Percentiles rank a stretch among this genome's conserved stretches.
These are phyloP conservation scores for Intubia oerlemansii DNA, from an alignment of 2,329 filamentous ascomycete genomes.

Conservation along the genomic window DNA sequence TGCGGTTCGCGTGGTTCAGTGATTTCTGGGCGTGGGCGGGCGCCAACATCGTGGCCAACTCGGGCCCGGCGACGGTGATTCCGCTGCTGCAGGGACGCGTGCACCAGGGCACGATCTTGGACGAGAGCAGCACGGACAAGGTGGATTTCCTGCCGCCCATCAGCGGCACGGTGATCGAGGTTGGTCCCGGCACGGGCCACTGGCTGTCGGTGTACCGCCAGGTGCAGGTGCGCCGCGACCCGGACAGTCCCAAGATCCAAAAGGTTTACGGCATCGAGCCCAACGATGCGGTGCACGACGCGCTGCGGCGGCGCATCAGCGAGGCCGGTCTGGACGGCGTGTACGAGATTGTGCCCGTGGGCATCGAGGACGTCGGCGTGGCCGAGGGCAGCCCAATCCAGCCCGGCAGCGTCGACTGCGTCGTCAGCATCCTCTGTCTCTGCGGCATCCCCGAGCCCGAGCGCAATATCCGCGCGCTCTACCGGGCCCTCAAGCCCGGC, in stretches of 20 bases:
- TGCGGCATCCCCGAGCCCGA: slow-evolving; percentile 42
- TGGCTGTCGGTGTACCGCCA: slow-evolving; percentile 23
- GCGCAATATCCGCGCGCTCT: slow-evolving; percentile 31
- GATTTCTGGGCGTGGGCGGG: slow-evolving; percentile 36
- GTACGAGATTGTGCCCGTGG: slow-evolving; percentile 41
- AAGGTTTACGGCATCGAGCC: slow-evolving; percentile 44
- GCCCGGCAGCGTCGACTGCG: slow-evolving; percentile 31
- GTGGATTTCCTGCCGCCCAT: slow-evolving; percentile 18
- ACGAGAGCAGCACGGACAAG: slow-evolving; percentile 3
- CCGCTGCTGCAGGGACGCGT: slow-evolving; percentile 32
- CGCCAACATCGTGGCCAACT: slow-evolving; percentile 24
- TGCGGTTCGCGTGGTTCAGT: slow-evolving; percentile 34
- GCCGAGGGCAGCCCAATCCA: slow-evolving; percentile 19
- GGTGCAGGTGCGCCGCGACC: background rate
- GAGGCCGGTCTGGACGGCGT: slow-evolving; percentile 30
- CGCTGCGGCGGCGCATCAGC: slow-evolving; percentile 23
- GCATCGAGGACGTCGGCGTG: slow-evolving; percentile 32
- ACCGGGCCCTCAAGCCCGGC: slow-evolving; percentile 35
- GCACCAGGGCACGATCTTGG: slow-evolving; percentile 16
- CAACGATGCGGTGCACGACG: slow-evolving; percentile 28
- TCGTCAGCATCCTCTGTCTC: slow-evolving; percentile 38
- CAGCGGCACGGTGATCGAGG: slow-evolving; percentile 33
- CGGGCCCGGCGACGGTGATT: slow-evolving; percentile 19
- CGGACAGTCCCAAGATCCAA: too few relatives aligned
- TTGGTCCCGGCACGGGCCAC: slow-evolving; percentile 38